phyloP scores from a whole-genome alignment of 2,329 filamentous ascomycete genomes.

The Mycosphaerella sp. region DNA sequence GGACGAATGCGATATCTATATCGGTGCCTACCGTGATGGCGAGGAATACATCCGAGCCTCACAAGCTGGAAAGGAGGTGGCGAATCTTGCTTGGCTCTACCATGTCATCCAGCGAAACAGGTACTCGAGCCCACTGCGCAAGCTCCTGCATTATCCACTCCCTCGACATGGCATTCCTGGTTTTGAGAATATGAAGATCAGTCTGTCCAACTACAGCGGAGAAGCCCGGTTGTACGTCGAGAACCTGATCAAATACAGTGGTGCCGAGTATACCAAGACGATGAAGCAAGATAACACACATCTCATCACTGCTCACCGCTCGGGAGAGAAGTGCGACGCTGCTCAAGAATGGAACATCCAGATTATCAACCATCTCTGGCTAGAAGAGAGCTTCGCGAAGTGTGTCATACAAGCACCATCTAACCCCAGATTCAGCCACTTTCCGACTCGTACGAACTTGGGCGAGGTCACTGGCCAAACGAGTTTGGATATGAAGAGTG shows the following conservation, averaged over 20 bases:
- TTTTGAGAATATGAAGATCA: conserved; percentile 71
- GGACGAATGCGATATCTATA: conserved; percentile 69
- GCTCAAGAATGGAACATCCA: conserved; percentile 87
- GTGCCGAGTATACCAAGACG: conserved; percentile 86
- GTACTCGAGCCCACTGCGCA: conserved; percentile 78
- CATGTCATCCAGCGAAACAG: conserved; percentile 80
- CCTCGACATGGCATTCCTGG: conserved; percentile 70
- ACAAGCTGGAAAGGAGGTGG: conserved; percentile 71
- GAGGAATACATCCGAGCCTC: conserved; percentile 70
- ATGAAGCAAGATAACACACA: conserved; percentile 96
- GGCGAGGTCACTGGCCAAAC: conserved; percentile 91
- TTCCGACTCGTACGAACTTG: conserved; percentile 82
- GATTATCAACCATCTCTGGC: conserved; percentile 91
- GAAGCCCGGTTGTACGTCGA: conserved; percentile 91
- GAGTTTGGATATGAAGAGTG: conserved; percentile 63
- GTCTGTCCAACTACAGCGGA: conserved; percentile 91
- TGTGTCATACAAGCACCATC: conserved; percentile 69
- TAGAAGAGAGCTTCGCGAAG: conserved; percentile 93
- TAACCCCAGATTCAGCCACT: conserved; percentile 72
- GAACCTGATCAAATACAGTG: conserved; percentile 76
- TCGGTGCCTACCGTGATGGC: conserved; percentile 83
- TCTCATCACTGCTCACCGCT: conserved; percentile 80
- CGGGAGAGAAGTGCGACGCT: conserved; percentile 88
- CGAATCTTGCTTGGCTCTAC: conserved; percentile 90
- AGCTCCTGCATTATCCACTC: conserved; percentile 84